Percentiles rank a stretch among this genome's conserved stretches.
Conservation (phyloP, 73 alveolate genomes). For the Chromera velia region DNA sequence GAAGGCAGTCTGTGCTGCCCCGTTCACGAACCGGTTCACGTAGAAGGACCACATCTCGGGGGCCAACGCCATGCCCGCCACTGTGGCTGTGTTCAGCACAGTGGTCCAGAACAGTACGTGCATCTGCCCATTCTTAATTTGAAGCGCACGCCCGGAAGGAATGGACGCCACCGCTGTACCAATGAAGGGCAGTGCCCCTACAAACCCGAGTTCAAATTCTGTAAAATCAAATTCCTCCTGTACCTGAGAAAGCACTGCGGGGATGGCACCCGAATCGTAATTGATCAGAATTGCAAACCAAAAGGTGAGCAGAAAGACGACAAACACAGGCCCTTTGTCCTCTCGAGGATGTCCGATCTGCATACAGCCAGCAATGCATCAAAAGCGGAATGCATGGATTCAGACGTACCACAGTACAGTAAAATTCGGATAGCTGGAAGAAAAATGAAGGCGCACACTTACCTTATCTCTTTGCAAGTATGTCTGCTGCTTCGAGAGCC, state of each 20-base stretch:
- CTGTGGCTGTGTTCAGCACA: slow-evolving; percentile 38
- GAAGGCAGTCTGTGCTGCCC: slow-evolving; percentile 50
- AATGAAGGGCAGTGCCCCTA: slow-evolving; percentile 52
- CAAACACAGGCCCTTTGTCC: neutral
- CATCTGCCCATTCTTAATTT: slow-evolving; percentile 44
- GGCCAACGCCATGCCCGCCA: slow-evolving; percentile 45
- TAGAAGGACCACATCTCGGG: slow-evolving; percentile 35
- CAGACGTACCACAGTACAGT: too few species aligned
- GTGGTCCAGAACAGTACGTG: slow-evolving; percentile 39
- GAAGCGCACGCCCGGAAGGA: slow-evolving; percentile 38
- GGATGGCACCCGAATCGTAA: slow-evolving; percentile 58
- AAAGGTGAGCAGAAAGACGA: slow-evolving; percentile 30
- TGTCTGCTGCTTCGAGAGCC: too few species aligned
- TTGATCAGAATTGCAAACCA: slow-evolving; percentile 46
- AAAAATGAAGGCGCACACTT: too few species aligned
- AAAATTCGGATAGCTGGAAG: too few species aligned
- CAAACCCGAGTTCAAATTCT: slow-evolving; percentile 54
- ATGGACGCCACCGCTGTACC: slow-evolving; percentile 49
- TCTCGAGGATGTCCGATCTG: neutral
- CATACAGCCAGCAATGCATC: neutral
- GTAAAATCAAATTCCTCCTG: slow-evolving; percentile 49
- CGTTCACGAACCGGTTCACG: slow-evolving; percentile 51
- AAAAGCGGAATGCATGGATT: too few species aligned
- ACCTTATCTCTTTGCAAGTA: too few species aligned
- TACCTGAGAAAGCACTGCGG: slow-evolving; percentile 52